A percentile compares a stretch with the other conserved stretches of the same genome.
These are phyloP conservation scores for Globisporangium rhizosaccharum DNA, from an alignment of 352 stramenopile genomes.

Conservation along the genomic window DNA sequence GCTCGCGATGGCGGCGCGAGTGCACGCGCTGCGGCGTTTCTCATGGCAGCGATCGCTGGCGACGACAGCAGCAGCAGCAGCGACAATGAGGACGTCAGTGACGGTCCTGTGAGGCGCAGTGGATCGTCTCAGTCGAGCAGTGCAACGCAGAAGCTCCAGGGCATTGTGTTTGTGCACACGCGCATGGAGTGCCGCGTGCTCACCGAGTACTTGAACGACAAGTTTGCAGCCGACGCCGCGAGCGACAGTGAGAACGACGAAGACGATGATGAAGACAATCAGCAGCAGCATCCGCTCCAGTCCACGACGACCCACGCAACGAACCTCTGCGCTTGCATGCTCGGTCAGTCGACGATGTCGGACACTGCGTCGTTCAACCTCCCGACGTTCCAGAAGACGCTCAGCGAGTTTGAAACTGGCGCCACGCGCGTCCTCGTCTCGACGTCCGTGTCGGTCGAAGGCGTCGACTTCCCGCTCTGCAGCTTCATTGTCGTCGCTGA, in stretches of 20 bases:
- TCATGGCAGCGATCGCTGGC: conserved; percentile 1
- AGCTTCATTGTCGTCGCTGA: conserved; percentile 61
- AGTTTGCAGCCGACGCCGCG: conserved; percentile 20
- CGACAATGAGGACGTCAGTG: neutral
- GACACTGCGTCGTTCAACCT: conserved; percentile 60
- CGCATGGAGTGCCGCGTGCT: conserved; percentile 76
- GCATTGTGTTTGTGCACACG: conserved; percentile 83
- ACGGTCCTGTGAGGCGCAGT: neutral
- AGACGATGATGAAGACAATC: neutral
- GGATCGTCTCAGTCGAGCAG: no score
- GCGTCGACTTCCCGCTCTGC: conserved; percentile 77
- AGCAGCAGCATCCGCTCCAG: neutral
- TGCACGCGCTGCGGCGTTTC: conserved; percentile 1
- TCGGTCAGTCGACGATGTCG: conserved; percentile 41
- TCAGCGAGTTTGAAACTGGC: conserved; percentile 55
- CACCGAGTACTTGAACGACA: conserved; percentile 73
- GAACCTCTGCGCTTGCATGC: conserved; percentile 51
- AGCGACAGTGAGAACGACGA: conserved; percentile 19
- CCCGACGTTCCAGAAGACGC: conserved; percentile 46
- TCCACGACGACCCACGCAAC: no score
- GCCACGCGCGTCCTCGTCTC: conserved; percentile 58
- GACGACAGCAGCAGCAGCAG: neutral
- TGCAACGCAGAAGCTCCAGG: conserved; percentile 26
- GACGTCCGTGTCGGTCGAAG: conserved; percentile 72
- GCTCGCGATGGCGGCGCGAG: neutral